Conservation (phyloP, 1,139 yeast species). For the Pichia sp. region DNA sequence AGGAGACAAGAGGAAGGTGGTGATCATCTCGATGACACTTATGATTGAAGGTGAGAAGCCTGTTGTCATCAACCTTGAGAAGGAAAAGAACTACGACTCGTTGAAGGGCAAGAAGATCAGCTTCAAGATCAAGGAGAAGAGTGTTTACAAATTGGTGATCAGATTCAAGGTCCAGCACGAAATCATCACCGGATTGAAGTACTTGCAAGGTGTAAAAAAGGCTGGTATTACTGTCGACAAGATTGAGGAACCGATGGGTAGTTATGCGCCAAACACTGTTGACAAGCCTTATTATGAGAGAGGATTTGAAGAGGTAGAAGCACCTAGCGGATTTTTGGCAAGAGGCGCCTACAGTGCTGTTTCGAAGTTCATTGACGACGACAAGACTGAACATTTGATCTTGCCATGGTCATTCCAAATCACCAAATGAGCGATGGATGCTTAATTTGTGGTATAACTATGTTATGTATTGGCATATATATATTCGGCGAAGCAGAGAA, state of each 20-base stretch:
- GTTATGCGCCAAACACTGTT: constrained; percentile 84
- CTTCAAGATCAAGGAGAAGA: constrained; percentile 72
- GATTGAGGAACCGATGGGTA: constrained; percentile 83
- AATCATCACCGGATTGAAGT: constrained; percentile 84
- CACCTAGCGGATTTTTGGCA: constrained; percentile 85
- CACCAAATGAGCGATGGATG: constrained; percentile 39
- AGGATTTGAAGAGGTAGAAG: constrained; percentile 78
- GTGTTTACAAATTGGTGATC: constrained; percentile 67
- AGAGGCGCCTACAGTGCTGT: constrained; percentile 81
- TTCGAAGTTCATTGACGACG: constrained; percentile 86
- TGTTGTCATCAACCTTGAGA: constrained; percentile 59
- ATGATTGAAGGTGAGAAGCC: constrained; percentile 62
- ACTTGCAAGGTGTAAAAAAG: constrained; percentile 79
- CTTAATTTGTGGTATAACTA: not conserved
- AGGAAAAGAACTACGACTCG: constrained; percentile 41
- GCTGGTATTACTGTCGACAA: constrained; percentile 85
- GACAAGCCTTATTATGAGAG: constrained; percentile 80
- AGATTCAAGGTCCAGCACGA: constrained; percentile 79
- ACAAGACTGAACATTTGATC: constrained; percentile 65
- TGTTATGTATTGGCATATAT: not conserved
- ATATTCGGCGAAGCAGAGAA: not conserved
- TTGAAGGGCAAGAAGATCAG: constrained; percentile 52
- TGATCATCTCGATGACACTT: constrained; percentile 71
- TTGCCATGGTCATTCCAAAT: constrained; percentile 87
- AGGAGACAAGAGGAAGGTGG: constrained; percentile 74